Evolutionary conservation across 2,329 filamentous ascomycete genomes (phyloP).

Genomic region (Microcyclosporella mali): DNA sequence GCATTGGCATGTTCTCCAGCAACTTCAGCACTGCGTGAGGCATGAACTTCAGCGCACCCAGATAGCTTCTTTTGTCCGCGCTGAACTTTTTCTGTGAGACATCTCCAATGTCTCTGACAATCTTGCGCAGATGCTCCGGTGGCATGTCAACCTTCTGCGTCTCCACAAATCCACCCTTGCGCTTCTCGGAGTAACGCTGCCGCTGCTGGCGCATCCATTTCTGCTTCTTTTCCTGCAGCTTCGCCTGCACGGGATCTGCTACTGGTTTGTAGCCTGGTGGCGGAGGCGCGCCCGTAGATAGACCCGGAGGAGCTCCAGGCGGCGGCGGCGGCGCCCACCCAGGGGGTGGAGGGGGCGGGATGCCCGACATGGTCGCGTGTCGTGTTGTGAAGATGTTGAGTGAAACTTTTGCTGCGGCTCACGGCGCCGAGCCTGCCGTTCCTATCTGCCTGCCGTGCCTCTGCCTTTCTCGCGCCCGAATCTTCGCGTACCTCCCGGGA

Average conservation of each 20-base stretch:
- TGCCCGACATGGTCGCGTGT: constrained; percentile 46
- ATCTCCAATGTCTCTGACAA: constrained; percentile 96
- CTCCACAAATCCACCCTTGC: constrained; percentile 92
- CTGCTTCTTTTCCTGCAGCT: constrained; percentile 98
- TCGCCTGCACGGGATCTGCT: constrained; percentile 76
- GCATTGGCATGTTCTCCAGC: constrained; percentile 99
- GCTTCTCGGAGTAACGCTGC: constrained; percentile 92
- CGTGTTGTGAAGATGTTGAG: constrained; percentile 6
- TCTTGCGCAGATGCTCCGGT: constrained; percentile 95
- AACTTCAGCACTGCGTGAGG: constrained; percentile 96
- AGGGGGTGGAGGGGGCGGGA: constrained; percentile 63
- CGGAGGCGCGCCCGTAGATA: constrained; percentile 54
- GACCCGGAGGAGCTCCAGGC: constrained; percentile 45
- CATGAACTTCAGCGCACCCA: constrained; percentile 98
- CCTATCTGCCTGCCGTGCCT: neutral
- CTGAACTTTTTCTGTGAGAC: constrained; percentile 99
- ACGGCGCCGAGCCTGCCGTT: constrained; percentile 20
- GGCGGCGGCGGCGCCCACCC: constrained; percentile 51
- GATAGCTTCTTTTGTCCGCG: constrained; percentile 94
- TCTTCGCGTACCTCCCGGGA: neutral
- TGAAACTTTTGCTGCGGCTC: constrained; percentile 17
- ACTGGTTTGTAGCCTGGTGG: constrained; percentile 79
- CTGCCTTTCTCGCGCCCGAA: neutral
- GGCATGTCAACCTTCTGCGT: constrained; percentile 99
- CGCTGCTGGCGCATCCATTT: constrained; percentile 92